Base-by-base conservation (phyloP, 169 alveolate genomes). In the Plasmodium malariae region DNA sequence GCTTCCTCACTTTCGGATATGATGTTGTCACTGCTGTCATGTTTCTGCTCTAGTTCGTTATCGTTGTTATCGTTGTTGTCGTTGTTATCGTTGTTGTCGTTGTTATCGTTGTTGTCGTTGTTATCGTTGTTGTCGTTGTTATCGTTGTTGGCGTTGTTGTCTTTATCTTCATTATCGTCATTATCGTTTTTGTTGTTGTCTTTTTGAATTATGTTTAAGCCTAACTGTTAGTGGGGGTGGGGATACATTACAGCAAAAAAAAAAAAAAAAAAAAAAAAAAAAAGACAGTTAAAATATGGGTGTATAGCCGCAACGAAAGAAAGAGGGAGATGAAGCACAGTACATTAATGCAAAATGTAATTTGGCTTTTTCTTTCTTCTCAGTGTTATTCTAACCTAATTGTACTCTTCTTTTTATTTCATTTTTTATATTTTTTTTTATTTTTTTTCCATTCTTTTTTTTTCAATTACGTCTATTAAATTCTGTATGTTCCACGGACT, bases 391-490 rank as follows among this genome's bases (percentile, higher is more conserved):
- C n/a, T n/a, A n/a, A n/a, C n/a, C n/a, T n/a, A n/a, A n/a, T n/a
- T n/a, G n/a, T n/a, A n/a, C n/a, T n/a, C n/a, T n/a, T n/a, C n/a
- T n/a, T n/a, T n/a, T 9, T 1, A 54, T 14, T 9, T 19, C 14
- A 11, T 9, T 51, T 51, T 51, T 45, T 28, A 5, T 14, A 0
- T 40, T 19, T 49, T 30, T 5, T 57, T 34, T 30, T 48, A n/a
- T 69, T 69, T n/a, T 69, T 54, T 24, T 74, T 59, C 12, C 34
- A 3, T 21, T 48, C 37, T 67, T 34, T 51, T 51, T 65, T 37
- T 78, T n/a, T n/a, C n/a, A n/a, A n/a, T n/a, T 78, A 78, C 89
- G 57, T 78, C 68, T 62, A 78, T 78, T 68, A 78, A 78, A 7
- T 57, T 37, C 32, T 78, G 70, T 14, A 78, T 57, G 49, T 78